A percentile compares a stretch with the other conserved stretches of the same genome.
These are phyloP conservation scores for Sporobolomyces phaffii DNA, from an alignment of 768 basidiomycete genomes.

Conservation along the genomic window DNA sequence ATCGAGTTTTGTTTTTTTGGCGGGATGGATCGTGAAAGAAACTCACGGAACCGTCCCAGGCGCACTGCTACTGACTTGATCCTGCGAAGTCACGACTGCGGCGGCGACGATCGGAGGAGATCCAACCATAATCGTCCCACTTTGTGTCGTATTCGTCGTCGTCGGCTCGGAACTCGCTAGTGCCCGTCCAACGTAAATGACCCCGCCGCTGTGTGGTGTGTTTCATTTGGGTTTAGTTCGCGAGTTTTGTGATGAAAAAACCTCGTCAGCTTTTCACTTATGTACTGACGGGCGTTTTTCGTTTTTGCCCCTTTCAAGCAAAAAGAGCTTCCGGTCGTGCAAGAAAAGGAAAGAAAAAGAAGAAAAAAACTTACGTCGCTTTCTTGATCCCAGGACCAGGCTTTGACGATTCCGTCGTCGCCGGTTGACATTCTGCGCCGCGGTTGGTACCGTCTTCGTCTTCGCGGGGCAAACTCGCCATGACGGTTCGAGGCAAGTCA, in stretches of 20 bases:
- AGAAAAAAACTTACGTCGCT: not conserved
- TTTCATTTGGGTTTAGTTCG: not conserved
- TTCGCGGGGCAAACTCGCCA: slow-evolving; percentile 14
- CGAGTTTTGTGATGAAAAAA: not conserved
- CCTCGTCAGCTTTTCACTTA: not conserved
- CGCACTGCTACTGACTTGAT: too few species aligned
- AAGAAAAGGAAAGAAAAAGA: too few species aligned
- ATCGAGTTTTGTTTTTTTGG: too few species aligned
- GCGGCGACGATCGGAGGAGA: not conserved
- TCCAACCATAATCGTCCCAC: not conserved
- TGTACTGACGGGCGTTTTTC: too few species aligned
- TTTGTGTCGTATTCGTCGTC: not conserved
- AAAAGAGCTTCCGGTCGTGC: too few species aligned
- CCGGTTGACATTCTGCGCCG: not conserved
- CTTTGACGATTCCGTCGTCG: not conserved
- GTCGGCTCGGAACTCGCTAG: not conserved
- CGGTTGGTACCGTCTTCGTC: not conserved
- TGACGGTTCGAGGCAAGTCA: slow-evolving; percentile 24
- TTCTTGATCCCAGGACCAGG: not conserved
- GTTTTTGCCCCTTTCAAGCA: too few species aligned
- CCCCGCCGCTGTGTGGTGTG: not conserved
- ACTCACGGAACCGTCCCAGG: not conserved
- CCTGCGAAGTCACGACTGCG: too few species aligned
- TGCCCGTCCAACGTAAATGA: not conserved
- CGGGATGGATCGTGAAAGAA: not conserved